Evolutionary conservation across 345 rosid genomes (phyloP), one percentile per base, ranked within the genome.

Genomic region (Raphanus sativus): DNA sequence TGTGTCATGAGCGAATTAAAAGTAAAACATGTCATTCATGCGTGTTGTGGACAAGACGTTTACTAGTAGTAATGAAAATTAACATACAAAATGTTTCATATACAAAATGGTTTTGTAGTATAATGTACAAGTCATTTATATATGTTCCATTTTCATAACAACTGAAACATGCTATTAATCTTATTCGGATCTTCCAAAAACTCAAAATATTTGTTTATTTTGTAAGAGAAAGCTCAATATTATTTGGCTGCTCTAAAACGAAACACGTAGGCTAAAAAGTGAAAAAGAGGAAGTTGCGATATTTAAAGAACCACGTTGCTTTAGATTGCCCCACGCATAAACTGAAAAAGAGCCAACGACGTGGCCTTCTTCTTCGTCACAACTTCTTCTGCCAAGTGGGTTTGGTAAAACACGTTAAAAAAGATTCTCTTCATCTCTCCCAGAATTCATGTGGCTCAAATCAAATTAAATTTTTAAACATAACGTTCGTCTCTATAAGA

Each of bases 201-300:
- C 4, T 38, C 45, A 38, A 38, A 38, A 2, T 45, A 68, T 48
- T 21, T 24, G 0, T 48, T 69, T 16, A 28, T 17, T 36, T 13
- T 25, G n/a, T 5, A 52, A 26, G 11, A 67, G 24, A 28, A 58
- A 56, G 42, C 13, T 28, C 42, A 65, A 12, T 28, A 29, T 6
- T 75, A 64, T 64, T 70, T 71, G 76, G 52, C 71, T 3, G 76
- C 52, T 40, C 71, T 38, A 71, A 45, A 65, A 77, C 36, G 61
- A 71, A 64, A 77, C 71, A 77, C 81, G 71, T 77, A 77, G 65
- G 67, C 76, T 16, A 9, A 77, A 62, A 70, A 64, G 60, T 28
- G 55, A 6, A 40, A 64, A 56, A 56, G 52, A 56, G 52, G 30
- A 70, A 70, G 33, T 2, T 70, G 74, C 63, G 76, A 70, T 71